Percentiles rank a stretch among this genome's conserved stretches.
phyloP scores from a whole-genome alignment of 2,329 filamentous ascomycete species.

The Penicillium sp. region DNA sequence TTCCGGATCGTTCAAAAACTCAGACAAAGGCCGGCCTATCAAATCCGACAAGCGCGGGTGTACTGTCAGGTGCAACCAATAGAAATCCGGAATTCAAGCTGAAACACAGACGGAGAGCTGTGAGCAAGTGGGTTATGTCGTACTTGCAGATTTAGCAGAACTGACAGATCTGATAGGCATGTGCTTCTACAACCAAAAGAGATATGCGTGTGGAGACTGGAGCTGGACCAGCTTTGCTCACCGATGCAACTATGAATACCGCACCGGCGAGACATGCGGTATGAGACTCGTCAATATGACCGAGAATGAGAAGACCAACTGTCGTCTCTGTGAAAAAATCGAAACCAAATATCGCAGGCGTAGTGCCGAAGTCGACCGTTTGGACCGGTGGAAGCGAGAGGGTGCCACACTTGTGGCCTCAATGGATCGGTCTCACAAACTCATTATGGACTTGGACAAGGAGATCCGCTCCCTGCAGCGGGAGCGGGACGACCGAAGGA shows the following conservation, averaged over 20 bases:
- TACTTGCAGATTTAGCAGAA: constrained; percentile 18
- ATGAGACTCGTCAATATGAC: constrained; percentile 84
- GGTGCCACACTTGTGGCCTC: constrained; percentile 59
- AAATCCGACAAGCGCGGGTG: constrained; percentile 29
- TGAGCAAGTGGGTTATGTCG: constrained; percentile 35
- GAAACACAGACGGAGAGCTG: constrained; percentile 34
- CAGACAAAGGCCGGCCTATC: constrained; percentile 35
- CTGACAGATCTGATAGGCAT: constrained; percentile 55
- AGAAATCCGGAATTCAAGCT: constrained; percentile 26
- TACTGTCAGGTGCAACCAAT: constrained; percentile 32
- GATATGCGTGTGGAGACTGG: constrained; percentile 84
- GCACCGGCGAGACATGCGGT: constrained; percentile 93
- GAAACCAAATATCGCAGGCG: constrained; percentile 77
- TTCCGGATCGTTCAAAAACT: constrained; percentile 18
- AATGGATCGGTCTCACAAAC: constrained; percentile 66
- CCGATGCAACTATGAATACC: constrained; percentile 92
- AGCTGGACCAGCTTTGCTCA: constrained; percentile 91
- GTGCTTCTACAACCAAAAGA: constrained; percentile 95
- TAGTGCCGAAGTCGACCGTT: constrained; percentile 70
- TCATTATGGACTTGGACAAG: constrained; percentile 67
- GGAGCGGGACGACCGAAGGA: constrained; percentile 51
- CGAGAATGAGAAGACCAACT: constrained; percentile 61
- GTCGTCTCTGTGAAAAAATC: constrained; percentile 84
- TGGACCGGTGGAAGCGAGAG: constrained; percentile 74
- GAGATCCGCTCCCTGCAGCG: constrained; percentile 66